A percentile compares a stretch with the other conserved stretches of the same genome.
Conservation (phyloP, 371 early-diverging fungal species). For the Mucor piriformis region DNA sequence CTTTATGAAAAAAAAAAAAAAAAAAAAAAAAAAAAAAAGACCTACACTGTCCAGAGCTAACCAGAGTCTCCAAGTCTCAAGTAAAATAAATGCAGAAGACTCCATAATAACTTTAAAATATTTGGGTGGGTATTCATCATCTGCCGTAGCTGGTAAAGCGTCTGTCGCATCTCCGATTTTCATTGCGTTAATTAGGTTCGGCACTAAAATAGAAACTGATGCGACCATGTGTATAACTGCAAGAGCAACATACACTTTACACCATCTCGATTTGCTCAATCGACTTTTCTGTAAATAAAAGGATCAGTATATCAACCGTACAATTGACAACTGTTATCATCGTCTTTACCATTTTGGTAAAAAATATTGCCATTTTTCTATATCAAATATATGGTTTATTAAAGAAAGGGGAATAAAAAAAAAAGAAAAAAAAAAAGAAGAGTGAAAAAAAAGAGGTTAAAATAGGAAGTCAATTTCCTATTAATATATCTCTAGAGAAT, state of each 20-base stretch:
- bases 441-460: too few relatives aligned
- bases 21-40: too few relatives aligned
- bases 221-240: neutral
- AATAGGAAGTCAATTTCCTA: too few relatives aligned
- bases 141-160: neutral
- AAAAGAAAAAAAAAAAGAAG: neutral
- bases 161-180: neutral
- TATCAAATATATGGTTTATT: neutral
- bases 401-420: too few relatives aligned
- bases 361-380: neutral
- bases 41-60: slow-evolving; percentile 16
- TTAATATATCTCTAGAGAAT: too few relatives aligned
- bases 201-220: neutral
- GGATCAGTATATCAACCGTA: neutral
- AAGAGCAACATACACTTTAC: neutral
- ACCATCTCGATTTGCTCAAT: neutral
- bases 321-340: too few relatives aligned
- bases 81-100: slow-evolving; percentile 4
- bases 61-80: slow-evolving; percentile 17
- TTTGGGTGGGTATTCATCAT: neutral
- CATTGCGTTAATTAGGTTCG: neutral
- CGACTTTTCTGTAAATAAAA: neutral
- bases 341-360: neutral
- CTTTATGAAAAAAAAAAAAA: too few relatives aligned
- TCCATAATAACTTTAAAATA: slow-evolving; percentile 6